Base-by-base conservation (phyloP, 495 filamentous ascomycete species). In the Lepraria neglecta region DNA sequence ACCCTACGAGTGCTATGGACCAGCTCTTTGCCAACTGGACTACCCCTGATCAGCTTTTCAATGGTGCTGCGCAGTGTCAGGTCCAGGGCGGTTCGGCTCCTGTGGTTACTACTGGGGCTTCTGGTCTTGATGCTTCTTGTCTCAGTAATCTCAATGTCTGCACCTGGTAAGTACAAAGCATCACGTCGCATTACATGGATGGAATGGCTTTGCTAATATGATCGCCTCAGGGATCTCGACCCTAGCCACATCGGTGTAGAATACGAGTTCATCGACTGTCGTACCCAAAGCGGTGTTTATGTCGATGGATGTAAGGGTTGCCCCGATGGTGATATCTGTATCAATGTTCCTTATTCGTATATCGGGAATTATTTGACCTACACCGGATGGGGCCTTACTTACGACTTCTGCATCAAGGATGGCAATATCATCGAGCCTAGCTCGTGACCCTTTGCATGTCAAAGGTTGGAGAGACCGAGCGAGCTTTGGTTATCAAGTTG, bases 61-160 rank as follows among this genome's bases (percentile, higher is more conserved):
- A 56, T 4, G 53, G 59, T 27, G 59, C 59, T 1, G 48, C 48
- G 4, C 59, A 61, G n/a, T 61, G 59, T 10, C 35, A 61, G 43
- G 50, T 4, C 2, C 45, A 61, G 28, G 59, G 59, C 27, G 59
- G 59, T 15, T 35, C 40, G 15, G 31, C 17, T 1, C 50, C 59
- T 5, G 40, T n/a, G 3, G 53, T 61, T 28, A 48, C 43, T 6
- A 33, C 54, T n/a, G 21, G 43, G 6, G 12, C 6, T 5, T 27
- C 42, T 15, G 51, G 27, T 21, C 10, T 61, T 11, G 24, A 42
- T 11, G n/a, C 53, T 27, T 48, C 43, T 6, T 56, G 59, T 38
- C 21, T 61, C 0, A 56, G 40, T 35, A 54, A 27, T 21, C 5
- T 47, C 38, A 56, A 61, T 0, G 51, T 56, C 12, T 62, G 60